These are phyloP conservation scores for Trichoderma parareesei DNA, from an alignment of 495 filamentous ascomycete species.

Conservation along the genomic window DNA sequence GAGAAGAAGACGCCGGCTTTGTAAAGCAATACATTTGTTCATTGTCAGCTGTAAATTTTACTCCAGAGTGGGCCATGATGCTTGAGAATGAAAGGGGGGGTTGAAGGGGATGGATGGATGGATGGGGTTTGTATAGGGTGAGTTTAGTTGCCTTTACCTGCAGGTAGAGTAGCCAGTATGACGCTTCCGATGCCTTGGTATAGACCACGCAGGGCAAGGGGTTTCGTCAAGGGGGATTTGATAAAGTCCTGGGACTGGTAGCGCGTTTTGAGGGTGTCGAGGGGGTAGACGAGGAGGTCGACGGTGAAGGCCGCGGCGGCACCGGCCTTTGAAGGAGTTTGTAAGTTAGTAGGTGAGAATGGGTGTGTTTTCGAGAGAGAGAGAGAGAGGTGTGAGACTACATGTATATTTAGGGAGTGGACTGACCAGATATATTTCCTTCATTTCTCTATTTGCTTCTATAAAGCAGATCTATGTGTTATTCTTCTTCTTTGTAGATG, in stretches of 20 bases:
- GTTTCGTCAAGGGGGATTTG: constrained; percentile 35
- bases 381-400: too few species aligned
- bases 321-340: constrained; percentile 51
- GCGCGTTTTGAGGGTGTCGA: constrained; percentile 81
- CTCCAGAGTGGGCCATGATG: too few species aligned
- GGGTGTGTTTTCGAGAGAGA: too few species aligned
- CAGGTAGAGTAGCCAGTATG: constrained; percentile 78
- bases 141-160: constrained; percentile 39
- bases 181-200: constrained; percentile 89
- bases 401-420: background rate
- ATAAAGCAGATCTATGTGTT: too few species aligned
- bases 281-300: constrained; percentile 71
- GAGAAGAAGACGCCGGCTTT: constrained; percentile 84
- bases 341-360: background rate
- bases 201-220: constrained; percentile 56
- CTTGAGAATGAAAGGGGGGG: background rate
- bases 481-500: too few species aligned
- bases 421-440: constrained; percentile 10
- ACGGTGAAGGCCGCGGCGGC: constrained; percentile 72
- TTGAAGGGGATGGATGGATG: too few species aligned
- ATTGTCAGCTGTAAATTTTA: too few species aligned
- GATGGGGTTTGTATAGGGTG: too few species aligned
- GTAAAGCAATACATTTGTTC: constrained; percentile 1
- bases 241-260: constrained; percentile 67
- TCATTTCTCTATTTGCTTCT: background rate